Evolutionary conservation across 257 asterid genomes (phyloP), one percentile per base, ranked within the genome.

Genomic region (Echites panduratus): DNA sequence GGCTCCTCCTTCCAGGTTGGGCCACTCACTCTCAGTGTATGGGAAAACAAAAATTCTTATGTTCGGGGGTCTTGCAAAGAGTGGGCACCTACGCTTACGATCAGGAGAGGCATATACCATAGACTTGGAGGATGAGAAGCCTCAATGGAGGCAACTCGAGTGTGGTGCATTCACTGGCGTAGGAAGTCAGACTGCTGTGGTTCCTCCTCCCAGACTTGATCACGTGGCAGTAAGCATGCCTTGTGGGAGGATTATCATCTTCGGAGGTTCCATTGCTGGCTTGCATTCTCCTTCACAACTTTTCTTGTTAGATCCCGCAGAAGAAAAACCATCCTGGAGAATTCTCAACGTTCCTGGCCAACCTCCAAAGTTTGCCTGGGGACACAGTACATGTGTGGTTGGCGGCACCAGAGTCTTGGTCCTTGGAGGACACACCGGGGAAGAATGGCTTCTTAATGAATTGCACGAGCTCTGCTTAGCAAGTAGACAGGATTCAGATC

Each of bases 21-120:
- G 96, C 9, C 97, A 92, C 84, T 90, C 98, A 9, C 83, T 92
- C 11, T 92, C 96, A 1, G 98, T 86, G 2, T 92, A 92, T 68
- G 98, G 96, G 38, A 84, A 85, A 68, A 84, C 96, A 0, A 90
- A 92, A 50, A 82, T 92, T 52, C 58, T 88, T 47, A 92, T 92
- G 98, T 92, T 90, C 13, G 98, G 96, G 47, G 98, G 98, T 12
- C 89, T 92, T 19, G 98, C 98, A 8, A 90, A 90, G 74, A 92
- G 92, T 4, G 96, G 96, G 40, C 96, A 90, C 85, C 68, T 92
- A 74, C 94, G 91, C 75, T 70, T 92, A 74, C 83, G 98, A 44
- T 92, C 98, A 4, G 98, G 96, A 59, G 96, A 90, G 76, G 91
- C 96, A 5, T 92, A 92, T 73, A 88, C 89, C 48, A 84, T 91